Evolutionary conservation across 805 yeast species (phyloP), one percentile per base, ranked within the genome.

Genomic region (Candida glaebosa): DNA sequence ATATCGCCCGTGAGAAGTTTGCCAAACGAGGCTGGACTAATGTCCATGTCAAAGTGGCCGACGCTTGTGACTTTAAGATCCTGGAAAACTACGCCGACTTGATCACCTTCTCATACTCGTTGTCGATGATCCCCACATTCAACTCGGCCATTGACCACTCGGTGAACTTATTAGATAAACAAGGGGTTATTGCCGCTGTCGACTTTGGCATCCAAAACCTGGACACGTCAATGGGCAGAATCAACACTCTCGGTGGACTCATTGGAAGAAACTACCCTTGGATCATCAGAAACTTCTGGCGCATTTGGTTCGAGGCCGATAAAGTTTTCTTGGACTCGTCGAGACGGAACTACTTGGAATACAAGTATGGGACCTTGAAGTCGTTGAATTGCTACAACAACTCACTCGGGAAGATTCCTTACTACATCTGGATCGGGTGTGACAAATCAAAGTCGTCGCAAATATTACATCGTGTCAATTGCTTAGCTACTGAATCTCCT

Each of bases 291-390:
- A 84, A 87, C 22, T 87, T 86, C 58, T 86, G 95, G 95, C 75
- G 89, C 56, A 67, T 82, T 34, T 87, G 95, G 95, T 86, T 87
- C 60, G 95, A 86, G 61, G 82, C 83, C 40, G 95, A 86, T 61
- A 75, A 82, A 42, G 95, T 86, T 2, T 82, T 79, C 53, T 72
- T 86, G 50, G 95, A 86, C 56, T 80, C 89, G 24, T 76, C 88
- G 5, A 78, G 95, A 66, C 78, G 95, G 65, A 88, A 83, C 54
- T 86, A 85, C 63, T 72, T 87, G 53, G 95, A 86, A 61, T 84
- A 87, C 63, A 76, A 78, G 53, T 86, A 86, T 54, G 95, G 95
- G 24, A 87, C 95, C 16, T 64, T 87, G 55, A 86, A 87, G 63
- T 78, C 88, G 3, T 60, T 84, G 51, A 86, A 87, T 58, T 62